Evolutionary conservation across 1,284 basidiomycete species (phyloP).

Genomic region (Apiotrichum sp.): DNA sequence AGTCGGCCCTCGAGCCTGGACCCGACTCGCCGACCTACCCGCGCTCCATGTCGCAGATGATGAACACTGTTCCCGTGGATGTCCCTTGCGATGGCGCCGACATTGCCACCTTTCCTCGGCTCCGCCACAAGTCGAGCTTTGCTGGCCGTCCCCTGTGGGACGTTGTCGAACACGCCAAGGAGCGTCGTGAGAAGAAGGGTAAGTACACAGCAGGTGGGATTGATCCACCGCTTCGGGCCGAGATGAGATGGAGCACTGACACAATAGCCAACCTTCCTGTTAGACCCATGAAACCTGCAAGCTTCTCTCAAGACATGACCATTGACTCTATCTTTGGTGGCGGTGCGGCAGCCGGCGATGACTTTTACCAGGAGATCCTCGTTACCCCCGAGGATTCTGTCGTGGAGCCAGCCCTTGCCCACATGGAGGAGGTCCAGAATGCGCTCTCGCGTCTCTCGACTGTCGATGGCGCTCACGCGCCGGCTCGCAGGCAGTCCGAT

Average conservation of each 20-base stretch:
- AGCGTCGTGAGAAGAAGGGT: conserved; percentile 24
- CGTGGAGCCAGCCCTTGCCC: background rate
- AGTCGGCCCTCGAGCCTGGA: conserved; percentile 38
- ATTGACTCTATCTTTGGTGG: conserved; percentile 1
- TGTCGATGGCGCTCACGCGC: conserved; percentile 24
- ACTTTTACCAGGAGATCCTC: conserved; percentile 12
- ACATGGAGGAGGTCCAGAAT: conserved; percentile 27
- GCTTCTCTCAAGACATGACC: background rate
- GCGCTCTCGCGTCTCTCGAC: conserved; percentile 35
- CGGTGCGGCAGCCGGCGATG: background rate
- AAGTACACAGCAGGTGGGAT: conserved; percentile 7
- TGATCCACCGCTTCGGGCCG: background rate
- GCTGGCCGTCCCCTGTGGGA: conserved; percentile 33
- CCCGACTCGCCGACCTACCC: conserved; percentile 37
- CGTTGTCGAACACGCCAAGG: conserved; percentile 35
- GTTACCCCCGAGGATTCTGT: conserved; percentile 28
- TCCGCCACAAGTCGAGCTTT: conserved; percentile 12
- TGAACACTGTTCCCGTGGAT: conserved; percentile 3
- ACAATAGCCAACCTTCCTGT: background rate
- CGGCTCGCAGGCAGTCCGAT: conserved; percentile 21
- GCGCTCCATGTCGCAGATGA: conserved; percentile 8
- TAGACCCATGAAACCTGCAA: background rate
- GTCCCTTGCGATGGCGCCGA: background rate
- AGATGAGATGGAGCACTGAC: background rate
- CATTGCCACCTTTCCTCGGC: conserved; percentile 4